Evolutionary conservation across 2,329 filamentous ascomycete species (phyloP).

Genomic region (Stemphylium lycopersici): DNA sequence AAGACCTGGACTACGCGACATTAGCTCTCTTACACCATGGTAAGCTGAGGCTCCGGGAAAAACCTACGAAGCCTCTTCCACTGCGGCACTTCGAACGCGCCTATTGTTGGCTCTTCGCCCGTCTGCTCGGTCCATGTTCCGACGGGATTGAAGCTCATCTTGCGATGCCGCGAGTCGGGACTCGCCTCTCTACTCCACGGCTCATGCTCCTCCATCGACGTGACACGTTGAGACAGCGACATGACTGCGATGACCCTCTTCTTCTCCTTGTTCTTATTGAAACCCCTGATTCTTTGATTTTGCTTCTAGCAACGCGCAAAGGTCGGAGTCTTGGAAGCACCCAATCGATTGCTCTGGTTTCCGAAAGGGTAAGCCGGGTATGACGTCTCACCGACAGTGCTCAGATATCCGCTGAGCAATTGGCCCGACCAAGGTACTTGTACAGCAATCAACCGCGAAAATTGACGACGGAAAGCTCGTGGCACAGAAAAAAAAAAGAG

Average conservation of each 20-base stretch:
- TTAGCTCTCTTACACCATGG: slow-evolving; percentile 18
- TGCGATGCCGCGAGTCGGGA: slow-evolving; percentile 49
- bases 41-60: not conserved
- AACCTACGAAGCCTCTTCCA: slow-evolving; percentile 59
- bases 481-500: not conserved
- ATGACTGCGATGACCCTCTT: slow-evolving; percentile 28
- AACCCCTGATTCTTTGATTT: not conserved
- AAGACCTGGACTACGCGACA: slow-evolving; percentile 67
- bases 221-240: slow-evolving; percentile 50
- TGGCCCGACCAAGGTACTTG: not conserved
- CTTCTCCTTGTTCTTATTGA: not conserved
- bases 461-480: not conserved
- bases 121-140: slow-evolving; percentile 52
- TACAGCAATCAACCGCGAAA: too few relatives aligned
- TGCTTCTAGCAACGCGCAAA: not conserved
- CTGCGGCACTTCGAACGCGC: slow-evolving; percentile 62
- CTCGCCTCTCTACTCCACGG: slow-evolving; percentile 48
- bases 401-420: slow-evolving; percentile 6
- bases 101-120: slow-evolving; percentile 50
- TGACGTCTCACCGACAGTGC: slow-evolving; percentile 17
- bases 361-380: slow-evolving; percentile 4
- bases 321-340: not conserved
- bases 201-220: slow-evolving; percentile 50
- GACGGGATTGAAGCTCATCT: slow-evolving; percentile 58
- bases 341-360: not conserved